Evolutionary conservation across 2,329 filamentous ascomycete species (phyloP).

Genomic region (Mycosphaerella sp.): DNA sequence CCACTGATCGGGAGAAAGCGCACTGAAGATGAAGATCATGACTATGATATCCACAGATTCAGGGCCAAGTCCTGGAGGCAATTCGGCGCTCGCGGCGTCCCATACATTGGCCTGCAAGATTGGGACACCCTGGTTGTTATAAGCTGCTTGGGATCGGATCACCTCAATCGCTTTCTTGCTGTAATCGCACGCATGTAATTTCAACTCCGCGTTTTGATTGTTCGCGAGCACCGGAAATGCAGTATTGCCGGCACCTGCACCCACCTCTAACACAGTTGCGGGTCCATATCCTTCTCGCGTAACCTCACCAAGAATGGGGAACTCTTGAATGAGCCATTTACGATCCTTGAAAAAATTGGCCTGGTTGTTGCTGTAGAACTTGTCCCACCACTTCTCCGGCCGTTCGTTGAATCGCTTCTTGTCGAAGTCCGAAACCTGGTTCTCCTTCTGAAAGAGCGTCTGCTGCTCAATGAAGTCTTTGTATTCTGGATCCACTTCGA

Average conservation of each 20-base stretch:
- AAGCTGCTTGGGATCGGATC: constrained; percentile 74
- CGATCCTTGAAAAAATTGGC: constrained; percentile 98
- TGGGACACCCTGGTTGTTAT: constrained; percentile 47
- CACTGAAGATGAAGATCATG: constrained; percentile 97
- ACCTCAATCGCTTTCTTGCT: constrained; percentile 92
- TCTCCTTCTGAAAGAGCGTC: constrained; percentile 74
- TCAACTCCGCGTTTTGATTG: constrained; percentile 76
- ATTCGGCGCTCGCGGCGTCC: constrained; percentile 65
- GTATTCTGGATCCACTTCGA: constrained; percentile 85
- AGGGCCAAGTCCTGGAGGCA: constrained; percentile 71
- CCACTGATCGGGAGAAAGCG: constrained; percentile 82
- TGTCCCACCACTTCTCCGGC: constrained; percentile 95
- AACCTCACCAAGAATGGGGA: constrained; percentile 75
- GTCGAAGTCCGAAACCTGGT: constrained; percentile 89
- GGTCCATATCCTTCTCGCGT: constrained; percentile 64
- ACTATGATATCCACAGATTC: constrained; percentile 85
- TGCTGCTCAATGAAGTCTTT: constrained; percentile 79
- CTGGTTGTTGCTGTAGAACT: constrained; percentile 97
- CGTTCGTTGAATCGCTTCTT: constrained; percentile 82
- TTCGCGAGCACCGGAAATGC: constrained; percentile 82
- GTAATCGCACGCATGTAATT: constrained; percentile 91
- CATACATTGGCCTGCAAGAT: constrained; percentile 86
- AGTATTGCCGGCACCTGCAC: constrained; percentile 92
- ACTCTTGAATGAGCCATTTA: constrained; percentile 96
- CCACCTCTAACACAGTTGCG: constrained; percentile 75